These are phyloP conservation scores for Lactarius quietus DNA, from an alignment of 768 basidiomycete genomes.

Conservation along the genomic window DNA sequence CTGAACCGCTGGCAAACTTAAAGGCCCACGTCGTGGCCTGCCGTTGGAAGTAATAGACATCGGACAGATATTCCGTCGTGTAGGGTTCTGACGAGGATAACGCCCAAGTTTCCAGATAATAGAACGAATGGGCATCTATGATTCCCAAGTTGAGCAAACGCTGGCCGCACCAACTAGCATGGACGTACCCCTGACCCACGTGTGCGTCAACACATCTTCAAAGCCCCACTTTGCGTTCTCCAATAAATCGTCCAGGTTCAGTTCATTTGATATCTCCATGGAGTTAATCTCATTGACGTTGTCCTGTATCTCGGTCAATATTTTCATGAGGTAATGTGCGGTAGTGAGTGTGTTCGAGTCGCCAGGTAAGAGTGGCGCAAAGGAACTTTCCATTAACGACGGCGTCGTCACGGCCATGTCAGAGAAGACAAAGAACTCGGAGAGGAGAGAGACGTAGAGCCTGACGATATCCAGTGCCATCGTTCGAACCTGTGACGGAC, in stretches of 20 bases:
- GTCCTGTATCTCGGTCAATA: conserved; percentile 84
- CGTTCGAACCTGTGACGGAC: conserved; percentile 74
- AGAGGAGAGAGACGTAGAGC: conserved; percentile 79
- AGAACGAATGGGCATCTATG: conserved; percentile 77
- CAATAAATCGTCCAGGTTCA: conserved; percentile 65
- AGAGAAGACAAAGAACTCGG: conserved; percentile 81
- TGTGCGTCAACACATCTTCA: conserved; percentile 68
- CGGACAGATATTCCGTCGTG: conserved; percentile 69
- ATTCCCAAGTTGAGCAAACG: background rate
- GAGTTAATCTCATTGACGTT: conserved; percentile 73
- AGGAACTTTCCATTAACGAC: conserved; percentile 36
- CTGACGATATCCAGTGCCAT: conserved; percentile 89
- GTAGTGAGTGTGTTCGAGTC: conserved; percentile 82
- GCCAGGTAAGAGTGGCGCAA: conserved; percentile 58
- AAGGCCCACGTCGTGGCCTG: conserved; percentile 72
- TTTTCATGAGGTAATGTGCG: conserved; percentile 71
- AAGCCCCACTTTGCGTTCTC: conserved; percentile 88
- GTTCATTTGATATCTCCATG: conserved; percentile 79
- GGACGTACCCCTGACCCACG: conserved; percentile 78
- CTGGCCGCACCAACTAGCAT: background rate
- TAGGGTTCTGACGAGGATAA: conserved; percentile 57
- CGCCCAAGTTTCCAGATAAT: conserved; percentile 84
- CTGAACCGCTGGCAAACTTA: conserved; percentile 69
- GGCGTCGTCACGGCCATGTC: conserved; percentile 69
- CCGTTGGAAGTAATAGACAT: conserved; percentile 78